phyloP scores from a whole-genome alignment of 73 alveolate genomes.

The Paramecium caudatum region DNA sequence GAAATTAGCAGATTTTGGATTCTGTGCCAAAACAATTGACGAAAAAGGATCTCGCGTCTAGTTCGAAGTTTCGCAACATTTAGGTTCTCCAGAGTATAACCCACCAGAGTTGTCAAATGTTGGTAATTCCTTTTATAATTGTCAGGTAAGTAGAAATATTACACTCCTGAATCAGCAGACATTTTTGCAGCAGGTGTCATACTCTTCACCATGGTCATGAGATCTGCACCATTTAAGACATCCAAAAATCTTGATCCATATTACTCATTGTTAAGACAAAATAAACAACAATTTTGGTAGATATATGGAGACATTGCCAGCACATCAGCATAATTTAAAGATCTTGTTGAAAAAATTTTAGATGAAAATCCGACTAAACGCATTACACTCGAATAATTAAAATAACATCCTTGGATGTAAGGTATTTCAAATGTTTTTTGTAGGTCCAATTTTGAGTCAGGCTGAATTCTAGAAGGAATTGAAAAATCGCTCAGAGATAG shows the following conservation, averaged over 20 bases:
- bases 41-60: conserved; percentile 57
- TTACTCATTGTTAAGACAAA: conserved; percentile 44
- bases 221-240: conserved; percentile 73
- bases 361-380: conserved; percentile 58
- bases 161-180: conserved; percentile 70
- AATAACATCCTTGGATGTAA: conserved; percentile 63
- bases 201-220: conserved; percentile 74
- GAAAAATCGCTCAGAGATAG: conserved; percentile 11
- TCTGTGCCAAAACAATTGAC: conserved; percentile 66
- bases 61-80: conserved; percentile 61
- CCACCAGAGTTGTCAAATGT: conserved; percentile 72
- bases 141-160: conserved; percentile 19
- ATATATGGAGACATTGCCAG: conserved; percentile 25
- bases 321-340: conserved; percentile 36
- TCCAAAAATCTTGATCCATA: conserved; percentile 68
- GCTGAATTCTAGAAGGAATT: conserved; percentile 24
- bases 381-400: conserved; percentile 17
- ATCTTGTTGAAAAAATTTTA: conserved; percentile 40
- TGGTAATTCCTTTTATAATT: neutral
- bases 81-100: conserved; percentile 76
- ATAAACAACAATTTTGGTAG: conserved; percentile 67
- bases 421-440: neutral
- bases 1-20: conserved; percentile 68
- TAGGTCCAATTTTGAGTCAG: neutral
- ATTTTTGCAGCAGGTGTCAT: conserved; percentile 73